Base-by-base conservation (phyloP, 768 basidiomycete genomes). In the Boletus rubropictus region DNA sequence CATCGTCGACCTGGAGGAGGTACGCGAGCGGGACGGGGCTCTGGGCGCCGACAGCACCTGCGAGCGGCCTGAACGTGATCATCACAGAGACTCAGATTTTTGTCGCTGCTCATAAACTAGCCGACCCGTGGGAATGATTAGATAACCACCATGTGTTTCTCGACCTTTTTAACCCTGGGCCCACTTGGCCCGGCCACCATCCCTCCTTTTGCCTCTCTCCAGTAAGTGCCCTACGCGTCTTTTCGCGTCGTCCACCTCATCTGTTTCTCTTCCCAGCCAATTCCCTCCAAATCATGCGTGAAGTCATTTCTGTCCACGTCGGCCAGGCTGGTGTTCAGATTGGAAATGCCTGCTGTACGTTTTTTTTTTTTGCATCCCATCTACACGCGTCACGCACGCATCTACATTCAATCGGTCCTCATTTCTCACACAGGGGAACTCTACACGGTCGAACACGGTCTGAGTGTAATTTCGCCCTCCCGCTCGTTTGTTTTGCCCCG, bases 281-380 rank as follows among this genome's bases (percentile, higher is more conserved):
- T 27, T 24, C 34, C 17, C 32, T 44, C 46, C 45, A 57, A 59
- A 75, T 62, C 69, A 90, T 90, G 88, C 86, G 88, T 78, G 88
- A 90, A 86, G 93, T 97, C 71, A 95, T 96, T 77, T 95, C 91
- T 58, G 79, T 97, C 66, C 92, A 97, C 73, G 94, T 98, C 67
- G 95, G 95, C 64, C 96, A 99, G 77, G 96, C 95, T 65, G 93
- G 92, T 83, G 86, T 89, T 60, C 89, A 92, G 77, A 89, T 92
- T 62, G 94, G 95, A 65, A 98, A 98, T 71, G 95, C 96, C 65
- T 99, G 93, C 74, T 96, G 95, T 91, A 73, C 77, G 89, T 86
- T 41, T 42, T 21, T 34, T 21, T 34, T 39, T 44, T 9, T 18
- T 29, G 18, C 22, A 24, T n/a, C 8, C 15, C 27, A 22, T 32